Conservation (phyloP, 495 filamentous ascomycete genomes). For the Neurospora sp. region DNA sequence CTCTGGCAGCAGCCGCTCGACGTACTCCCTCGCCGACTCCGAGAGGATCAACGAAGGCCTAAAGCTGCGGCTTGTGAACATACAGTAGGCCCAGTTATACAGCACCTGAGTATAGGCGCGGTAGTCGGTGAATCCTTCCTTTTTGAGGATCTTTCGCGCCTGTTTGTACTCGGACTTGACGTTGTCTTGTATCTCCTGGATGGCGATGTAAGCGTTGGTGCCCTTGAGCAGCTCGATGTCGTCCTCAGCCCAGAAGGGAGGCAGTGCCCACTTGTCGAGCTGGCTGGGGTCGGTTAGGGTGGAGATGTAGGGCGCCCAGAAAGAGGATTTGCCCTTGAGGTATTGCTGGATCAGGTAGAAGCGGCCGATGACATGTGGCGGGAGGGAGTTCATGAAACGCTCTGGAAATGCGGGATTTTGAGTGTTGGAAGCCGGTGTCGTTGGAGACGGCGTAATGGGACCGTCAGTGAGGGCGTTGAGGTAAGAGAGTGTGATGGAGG, state of each 20-base stretch:
- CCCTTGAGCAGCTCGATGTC: constrained; percentile 37
- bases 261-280: constrained; percentile 26
- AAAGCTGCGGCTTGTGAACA: constrained; percentile 46
- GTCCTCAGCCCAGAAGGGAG: constrained; percentile 35
- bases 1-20: constrained; percentile 6
- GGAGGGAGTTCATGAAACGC: constrained; percentile 25
- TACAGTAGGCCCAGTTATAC: constrained; percentile 46
- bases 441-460: not conserved
- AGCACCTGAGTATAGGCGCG: constrained; percentile 31
- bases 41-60: constrained; percentile 34
- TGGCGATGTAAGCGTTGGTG: constrained; percentile 39
- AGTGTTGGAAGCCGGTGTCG: not conserved
- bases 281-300: constrained; percentile 40
- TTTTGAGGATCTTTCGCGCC: constrained; percentile 29
- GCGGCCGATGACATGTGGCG: constrained; percentile 37
- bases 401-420: constrained; percentile 21
- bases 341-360: constrained; percentile 40
- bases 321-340: constrained; percentile 34
- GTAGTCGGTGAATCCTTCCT: constrained; percentile 17
- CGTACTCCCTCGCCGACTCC: constrained; percentile 2
- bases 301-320: constrained; percentile 43
- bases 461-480: constrained; percentile 33
- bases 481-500: constrained; percentile 32
- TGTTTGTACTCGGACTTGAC: constrained; percentile 35
- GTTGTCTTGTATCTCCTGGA: constrained; percentile 33